Evolutionary conservation across 208 protist species (phyloP), one percentile per base, ranked within the genome.

Genomic region (Leishmania aethiopica): DNA sequence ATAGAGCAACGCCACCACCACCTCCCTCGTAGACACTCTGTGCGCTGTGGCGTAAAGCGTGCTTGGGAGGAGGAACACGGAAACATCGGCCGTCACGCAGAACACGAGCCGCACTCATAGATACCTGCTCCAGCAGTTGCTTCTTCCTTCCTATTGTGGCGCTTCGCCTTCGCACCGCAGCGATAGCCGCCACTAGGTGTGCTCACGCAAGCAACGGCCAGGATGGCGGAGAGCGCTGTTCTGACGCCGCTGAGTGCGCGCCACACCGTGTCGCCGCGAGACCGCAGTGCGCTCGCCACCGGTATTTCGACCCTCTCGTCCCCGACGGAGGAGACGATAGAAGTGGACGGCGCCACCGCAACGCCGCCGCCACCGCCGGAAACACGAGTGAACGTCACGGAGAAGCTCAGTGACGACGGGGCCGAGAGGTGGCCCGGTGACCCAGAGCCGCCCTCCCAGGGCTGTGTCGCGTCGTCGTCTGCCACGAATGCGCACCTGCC

Each of bases 301-400:
- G 81, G 70, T 47, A 32, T 85, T 22, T 85, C 76, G 7, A 79
- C 81, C 11, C 70, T 81, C 53, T 85, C 81, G 10, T 78, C 81
- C 55, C 77, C 81, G 1, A 81, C 77, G 15, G 81, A 71, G 32
- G 57, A 64, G 13, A 35, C 77, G 11, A 77, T 62, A 25, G 81
- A 71, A 28, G 17, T 78, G 28, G 81, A 72, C 28, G 69, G n/a
- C 25, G 45, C 81, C 35, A 25, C 25, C 42, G 62, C 80, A 28
- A n/a, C 74, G n/a, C 42, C 75, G 59, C 45, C 64, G 51, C 59
- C n/a, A 45, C 55, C 8, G 51, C 80, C 37, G 67, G 59, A 49
- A 47, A 62, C 22, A n/a, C 59, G 22, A 51, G 62, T 22, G 45
- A 49, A 32, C 13, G 76, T 22, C 1, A 55, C 67, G 70, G 77